Conservation (phyloP, 2,329 filamentous ascomycete genomes). For the Trichoderma sp. region DNA sequence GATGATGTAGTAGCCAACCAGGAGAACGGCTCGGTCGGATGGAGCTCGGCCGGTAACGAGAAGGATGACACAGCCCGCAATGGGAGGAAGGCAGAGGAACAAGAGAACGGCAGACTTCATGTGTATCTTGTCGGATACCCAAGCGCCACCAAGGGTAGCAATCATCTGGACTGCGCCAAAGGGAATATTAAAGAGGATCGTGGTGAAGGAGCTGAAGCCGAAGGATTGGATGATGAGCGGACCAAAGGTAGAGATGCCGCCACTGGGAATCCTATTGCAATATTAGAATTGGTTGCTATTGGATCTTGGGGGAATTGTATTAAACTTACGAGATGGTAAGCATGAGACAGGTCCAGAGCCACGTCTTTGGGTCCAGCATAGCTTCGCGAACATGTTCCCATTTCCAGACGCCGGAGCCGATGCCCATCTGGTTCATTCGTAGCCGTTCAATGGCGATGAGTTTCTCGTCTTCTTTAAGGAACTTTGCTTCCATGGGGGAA, state of each 20-base stretch:
- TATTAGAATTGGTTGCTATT: background rate
- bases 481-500: conserved; percentile 59
- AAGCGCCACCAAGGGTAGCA: conserved; percentile 57
- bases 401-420: conserved; percentile 39
- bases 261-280: conserved; percentile 45
- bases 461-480: conserved; percentile 55
- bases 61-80: conserved; percentile 55
- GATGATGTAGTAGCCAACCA: conserved; percentile 59
- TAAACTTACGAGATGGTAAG: conserved; percentile 50
- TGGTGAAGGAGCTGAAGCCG: conserved; percentile 54
- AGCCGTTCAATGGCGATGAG: conserved; percentile 57
- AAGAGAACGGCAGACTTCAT: conserved; percentile 56
- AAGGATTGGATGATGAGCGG: conserved; percentile 58
- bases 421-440: conserved; percentile 49
- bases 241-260: conserved; percentile 59
- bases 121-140: conserved; percentile 52
- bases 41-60: conserved; percentile 47
- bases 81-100: conserved; percentile 54
- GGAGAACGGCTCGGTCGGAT: conserved; percentile 46
- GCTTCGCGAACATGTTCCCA: conserved; percentile 43
- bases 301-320: too few species aligned
- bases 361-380: conserved; percentile 42
- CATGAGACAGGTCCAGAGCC: conserved; percentile 44
- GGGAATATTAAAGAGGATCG: conserved; percentile 60
- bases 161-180: conserved; percentile 61